Evolutionary conservation across 306 rosid species (phyloP).

Genomic region (Vigna trinervia): DNA sequence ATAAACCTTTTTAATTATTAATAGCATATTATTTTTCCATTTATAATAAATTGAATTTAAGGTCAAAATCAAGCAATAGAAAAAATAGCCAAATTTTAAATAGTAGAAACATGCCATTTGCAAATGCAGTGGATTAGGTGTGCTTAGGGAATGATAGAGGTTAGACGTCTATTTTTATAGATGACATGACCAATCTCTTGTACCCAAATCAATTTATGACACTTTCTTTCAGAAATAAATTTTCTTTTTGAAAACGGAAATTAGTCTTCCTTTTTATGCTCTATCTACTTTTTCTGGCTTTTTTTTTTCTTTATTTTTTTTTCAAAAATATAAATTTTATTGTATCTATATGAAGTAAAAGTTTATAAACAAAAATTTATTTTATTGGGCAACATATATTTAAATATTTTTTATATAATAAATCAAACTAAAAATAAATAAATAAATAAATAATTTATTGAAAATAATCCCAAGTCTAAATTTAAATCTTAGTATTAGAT

Average conservation of each 20-base stretch:
- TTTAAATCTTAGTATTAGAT: too few relatives aligned
- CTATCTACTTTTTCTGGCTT: not conserved
- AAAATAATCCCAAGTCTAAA: too few relatives aligned
- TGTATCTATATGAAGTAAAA: too few relatives aligned
- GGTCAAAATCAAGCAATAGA: not conserved
- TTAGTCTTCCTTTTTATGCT: not conserved
- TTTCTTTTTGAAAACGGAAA: not conserved
- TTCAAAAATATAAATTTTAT: too few relatives aligned
- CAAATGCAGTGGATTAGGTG: slow-evolving; percentile 7
- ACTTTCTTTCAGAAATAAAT: not conserved
- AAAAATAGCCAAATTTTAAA: not conserved
- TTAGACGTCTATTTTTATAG: slow-evolving; percentile 14
- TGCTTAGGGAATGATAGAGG: not conserved
- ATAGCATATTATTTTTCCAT: not conserved
- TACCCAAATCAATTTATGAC: slow-evolving; percentile 11
- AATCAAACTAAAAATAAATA: too few relatives aligned
- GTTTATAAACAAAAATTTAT: too few relatives aligned
- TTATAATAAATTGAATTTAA: not conserved
- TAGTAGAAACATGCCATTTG: slow-evolving; percentile 25
- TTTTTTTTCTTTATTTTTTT: not conserved
- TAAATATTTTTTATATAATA: too few relatives aligned
- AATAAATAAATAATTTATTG: too few relatives aligned
- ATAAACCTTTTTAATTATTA: not conserved
- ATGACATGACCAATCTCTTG: not conserved
- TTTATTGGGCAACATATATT: too few relatives aligned